These are phyloP conservation scores for Plectranthus barbatus DNA, from an alignment of 257 asterid species.

Conservation along the genomic window DNA sequence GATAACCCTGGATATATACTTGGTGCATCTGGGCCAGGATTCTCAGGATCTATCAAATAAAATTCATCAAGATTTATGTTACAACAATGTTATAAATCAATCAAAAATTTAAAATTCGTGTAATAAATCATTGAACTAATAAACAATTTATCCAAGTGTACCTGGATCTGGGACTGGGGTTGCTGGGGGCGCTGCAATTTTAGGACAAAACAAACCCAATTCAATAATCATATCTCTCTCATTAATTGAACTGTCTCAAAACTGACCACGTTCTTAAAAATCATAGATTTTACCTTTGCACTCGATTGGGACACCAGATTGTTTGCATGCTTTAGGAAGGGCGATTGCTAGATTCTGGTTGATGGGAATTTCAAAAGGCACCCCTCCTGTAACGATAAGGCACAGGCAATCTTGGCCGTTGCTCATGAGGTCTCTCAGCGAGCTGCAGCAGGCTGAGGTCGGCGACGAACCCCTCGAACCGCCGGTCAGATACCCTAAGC, in stretches of 20 bases:
- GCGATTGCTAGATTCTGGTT: conserved; percentile 46
- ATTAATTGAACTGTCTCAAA: too few relatives aligned
- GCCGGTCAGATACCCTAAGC: conserved; percentile 45
- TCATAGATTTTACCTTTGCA: conserved; percentile 43
- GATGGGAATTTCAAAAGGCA: conserved; percentile 45
- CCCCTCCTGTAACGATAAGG: conserved; percentile 37
- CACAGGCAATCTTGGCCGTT: conserved; percentile 46
- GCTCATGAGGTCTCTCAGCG: conserved; percentile 31
- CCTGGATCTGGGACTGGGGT: conserved; percentile 69
- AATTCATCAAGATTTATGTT: not conserved
- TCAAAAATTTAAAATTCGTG: too few relatives aligned
- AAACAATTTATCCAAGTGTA: not conserved
- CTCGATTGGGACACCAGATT: conserved; percentile 55
- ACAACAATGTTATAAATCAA: not conserved
- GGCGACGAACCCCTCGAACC: conserved; percentile 41
- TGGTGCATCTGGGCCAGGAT: conserved; percentile 8
- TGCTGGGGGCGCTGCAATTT: conserved; percentile 30
- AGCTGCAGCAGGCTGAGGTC: conserved; percentile 49
- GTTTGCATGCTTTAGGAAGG: conserved; percentile 62
- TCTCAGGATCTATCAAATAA: conserved; percentile 27
- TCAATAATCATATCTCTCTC: not conserved
- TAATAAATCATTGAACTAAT: not conserved
- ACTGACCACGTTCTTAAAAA: not conserved
- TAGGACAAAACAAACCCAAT: not conserved
- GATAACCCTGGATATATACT: conserved; percentile 20